Evolutionary conservation across 768 basidiomycete genomes (phyloP), one percentile per base, ranked within the genome.

Genomic region (Psilocybe subaeruginosa): DNA sequence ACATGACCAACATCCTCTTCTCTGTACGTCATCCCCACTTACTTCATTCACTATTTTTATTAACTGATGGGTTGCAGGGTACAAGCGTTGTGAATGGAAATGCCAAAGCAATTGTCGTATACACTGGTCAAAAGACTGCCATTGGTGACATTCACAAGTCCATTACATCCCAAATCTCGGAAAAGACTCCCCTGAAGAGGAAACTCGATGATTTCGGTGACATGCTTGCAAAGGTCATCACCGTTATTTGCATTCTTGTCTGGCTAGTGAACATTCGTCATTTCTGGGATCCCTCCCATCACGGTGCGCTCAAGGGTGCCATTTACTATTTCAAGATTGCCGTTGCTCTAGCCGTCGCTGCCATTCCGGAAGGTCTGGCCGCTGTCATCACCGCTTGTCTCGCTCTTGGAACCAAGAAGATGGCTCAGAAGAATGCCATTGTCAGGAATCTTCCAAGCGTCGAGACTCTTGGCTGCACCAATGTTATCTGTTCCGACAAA

Each of bases 251-350:
- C 68, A 81, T 99, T 61, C 88, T 99, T 63, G 97, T 99, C 65
- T 99, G 97, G 97, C 80, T 98, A 62, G 92, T 99, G 77, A 99
- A 99, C 76, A 83, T 95, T 67, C 88, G 92, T 54, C 94, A 99
- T 77, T 99, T 99, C 76, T 90, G 86, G 85, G 97, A 99, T 70
- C 95, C 97, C 3, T 85, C 92, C 27, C 97, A 99, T 71, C 92
- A 91, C 65, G 93, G 96, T 52, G 86, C 78, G 49, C 80, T 98
- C 69, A 95, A 95, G 72, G 97, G 97, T 45, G 97, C 97, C 0
- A 86, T 99, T 56, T 99, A 98, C 75, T 99, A 99, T 78, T 93
- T 99, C 85, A 99, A 99, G 79, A 98, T 99, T 71, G 97, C 97
- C 37, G 97, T 99, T 47, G 95, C 97, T 4, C 81, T 99, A 48